These are phyloP conservation scores for Pythium apleroticum DNA, from an alignment of 352 stramenopile species.

Conservation along the genomic window DNA sequence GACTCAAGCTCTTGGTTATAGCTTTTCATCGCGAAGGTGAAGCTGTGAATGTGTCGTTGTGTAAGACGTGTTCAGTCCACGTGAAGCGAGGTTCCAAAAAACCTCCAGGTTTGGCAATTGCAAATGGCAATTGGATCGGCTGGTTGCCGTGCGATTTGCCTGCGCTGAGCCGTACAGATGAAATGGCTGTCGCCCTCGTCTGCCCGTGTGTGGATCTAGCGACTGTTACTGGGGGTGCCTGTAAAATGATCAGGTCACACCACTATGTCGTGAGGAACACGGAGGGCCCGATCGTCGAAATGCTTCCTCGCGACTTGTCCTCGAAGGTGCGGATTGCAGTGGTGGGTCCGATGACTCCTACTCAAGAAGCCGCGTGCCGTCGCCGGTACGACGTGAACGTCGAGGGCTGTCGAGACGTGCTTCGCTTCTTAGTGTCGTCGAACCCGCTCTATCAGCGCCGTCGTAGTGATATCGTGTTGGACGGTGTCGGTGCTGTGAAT, in stretches of 20 bases:
- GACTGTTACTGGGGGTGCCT: not conserved
- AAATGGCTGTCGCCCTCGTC: constrained; percentile 1
- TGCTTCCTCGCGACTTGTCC: constrained; percentile 13
- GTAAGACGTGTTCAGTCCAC: not conserved
- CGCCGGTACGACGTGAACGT: not conserved
- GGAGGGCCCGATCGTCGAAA: constrained; percentile 11
- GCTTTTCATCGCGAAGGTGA: not conserved
- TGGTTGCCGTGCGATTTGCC: not conserved
- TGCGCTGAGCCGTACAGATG: not conserved
- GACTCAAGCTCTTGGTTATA: not conserved
- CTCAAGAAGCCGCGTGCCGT: not conserved
- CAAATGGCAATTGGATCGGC: constrained; percentile 4
- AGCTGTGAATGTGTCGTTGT: not conserved
- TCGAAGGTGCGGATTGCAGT: constrained; percentile 1
- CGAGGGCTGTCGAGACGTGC: not conserved
- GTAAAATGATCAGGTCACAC: constrained; percentile 23
- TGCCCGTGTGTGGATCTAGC: constrained; percentile 6
- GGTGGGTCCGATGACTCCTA: constrained; percentile 3
- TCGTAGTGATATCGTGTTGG: not conserved
- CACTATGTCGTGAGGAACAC: constrained; percentile 28
- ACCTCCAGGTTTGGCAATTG: constrained; percentile 4
- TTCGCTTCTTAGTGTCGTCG: not conserved
- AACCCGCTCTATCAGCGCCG: not conserved
- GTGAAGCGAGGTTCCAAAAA: not conserved
- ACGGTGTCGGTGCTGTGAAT: not conserved